Base-by-base conservation (phyloP, 2,329 filamentous ascomycete genomes). In the Aureobasidium zeae region DNA sequence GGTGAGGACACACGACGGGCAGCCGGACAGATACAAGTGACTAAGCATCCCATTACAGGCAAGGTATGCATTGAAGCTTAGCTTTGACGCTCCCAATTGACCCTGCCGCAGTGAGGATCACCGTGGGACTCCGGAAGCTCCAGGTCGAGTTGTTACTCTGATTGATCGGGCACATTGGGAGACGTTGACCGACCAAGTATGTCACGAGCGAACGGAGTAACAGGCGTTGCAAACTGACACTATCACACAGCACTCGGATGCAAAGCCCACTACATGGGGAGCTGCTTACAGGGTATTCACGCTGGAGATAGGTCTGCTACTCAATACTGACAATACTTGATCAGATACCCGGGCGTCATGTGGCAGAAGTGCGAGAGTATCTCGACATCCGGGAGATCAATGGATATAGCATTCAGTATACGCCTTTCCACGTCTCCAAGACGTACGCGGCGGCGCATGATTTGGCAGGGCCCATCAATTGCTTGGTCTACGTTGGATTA, bases 321-420 rank as follows among this genome's bases (percentile, higher is more conserved):
- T 38, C 36, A 16, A 30, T 10, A 26, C 35, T 38, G 24, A 39
- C 25, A 16, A 22, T 17, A 3, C 21, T 16, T 22, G n/a, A 21
- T 67, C 83, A 89, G 57, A 89, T 94, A 63, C 71, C 74, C 20
- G 64, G 79, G 5, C 70, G 76, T 2, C 74, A 79, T 52, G 86
- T 93, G 16, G 73, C 78, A 48, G 81, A 89, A 65, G 89, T 95
- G 3, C 81, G 85, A 53, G 74, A 80, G 47, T 95, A 95, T 61
- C 83, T 98, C 35, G 88, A 96, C 63, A 89, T 95, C 52, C 81
- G 91, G 33, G 91, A 98, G 65, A 94, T 96, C 59, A 94, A 96
- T 66, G 91, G 91, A 19, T 98, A 98, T 65, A 85, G 81, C 43
- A 93, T 94, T 52, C 88, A 95, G 64, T 86, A 87, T 63, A 86